A percentile compares a stretch with the other conserved stretches of the same genome.
These are phyloP conservation scores for Suillus subalutaceus DNA, from an alignment of 768 basidiomycete genomes.

Conservation along the genomic window DNA sequence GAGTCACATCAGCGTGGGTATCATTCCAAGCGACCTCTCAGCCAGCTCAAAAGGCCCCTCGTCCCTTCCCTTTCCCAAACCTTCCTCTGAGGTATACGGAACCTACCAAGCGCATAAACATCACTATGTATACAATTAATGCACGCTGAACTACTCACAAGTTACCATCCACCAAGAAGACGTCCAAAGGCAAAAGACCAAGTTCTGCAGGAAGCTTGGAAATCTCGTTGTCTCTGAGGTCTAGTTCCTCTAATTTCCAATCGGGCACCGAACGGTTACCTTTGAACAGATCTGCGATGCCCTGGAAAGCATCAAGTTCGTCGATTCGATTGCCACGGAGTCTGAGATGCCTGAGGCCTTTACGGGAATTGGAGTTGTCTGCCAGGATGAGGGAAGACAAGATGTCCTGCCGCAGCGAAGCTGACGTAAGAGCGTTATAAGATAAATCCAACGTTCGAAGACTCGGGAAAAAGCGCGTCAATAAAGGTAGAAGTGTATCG, in stretches of 20 bases:
- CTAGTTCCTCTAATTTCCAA: conserved; percentile 84
- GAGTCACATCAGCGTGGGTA: background rate
- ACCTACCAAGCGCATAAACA: conserved; percentile 44
- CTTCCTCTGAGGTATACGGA: conserved; percentile 77
- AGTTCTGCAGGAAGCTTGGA: conserved; percentile 67
- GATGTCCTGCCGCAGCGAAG: conserved; percentile 49
- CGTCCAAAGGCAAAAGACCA: conserved; percentile 74
- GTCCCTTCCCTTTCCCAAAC: conserved; percentile 91
- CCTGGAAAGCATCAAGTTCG: conserved; percentile 63
- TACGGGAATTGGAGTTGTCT: conserved; percentile 3
- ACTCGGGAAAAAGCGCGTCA: conserved; percentile 71
- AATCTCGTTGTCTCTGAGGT: conserved; percentile 82
- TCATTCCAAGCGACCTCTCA: conserved; percentile 73
- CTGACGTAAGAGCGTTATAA: conserved; percentile 68
- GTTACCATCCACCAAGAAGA: conserved; percentile 85
- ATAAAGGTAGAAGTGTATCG: conserved; percentile 58
- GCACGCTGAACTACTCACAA: conserved; percentile 49
- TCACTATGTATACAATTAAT: background rate
- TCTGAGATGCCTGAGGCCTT: conserved; percentile 56
- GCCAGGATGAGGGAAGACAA: conserved; percentile 57
- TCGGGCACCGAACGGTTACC: conserved; percentile 59
- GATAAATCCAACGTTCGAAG: conserved; percentile 71
- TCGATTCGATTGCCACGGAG: conserved; percentile 70
- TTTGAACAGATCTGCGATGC: conserved; percentile 64
- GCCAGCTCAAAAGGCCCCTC: conserved; percentile 78